Percentiles rank a stretch among this genome's conserved stretches.
phyloP scores from a whole-genome alignment of 2,329 filamentous ascomycete species.

The Diplodia scrobiculata region DNA sequence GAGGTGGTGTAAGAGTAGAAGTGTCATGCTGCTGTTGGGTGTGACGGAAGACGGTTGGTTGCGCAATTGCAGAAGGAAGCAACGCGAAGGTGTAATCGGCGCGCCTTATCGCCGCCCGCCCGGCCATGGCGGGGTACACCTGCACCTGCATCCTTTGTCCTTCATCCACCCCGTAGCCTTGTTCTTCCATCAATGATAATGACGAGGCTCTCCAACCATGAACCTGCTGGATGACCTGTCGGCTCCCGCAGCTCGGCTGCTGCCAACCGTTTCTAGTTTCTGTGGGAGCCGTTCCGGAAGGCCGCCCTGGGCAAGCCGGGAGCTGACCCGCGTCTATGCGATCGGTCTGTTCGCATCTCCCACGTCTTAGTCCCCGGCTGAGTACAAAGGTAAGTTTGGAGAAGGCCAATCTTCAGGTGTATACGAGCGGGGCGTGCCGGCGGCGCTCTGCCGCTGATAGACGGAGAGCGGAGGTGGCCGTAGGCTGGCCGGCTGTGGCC shows the following conservation, averaged over 20 bases:
- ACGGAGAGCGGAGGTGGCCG: constrained; percentile 28
- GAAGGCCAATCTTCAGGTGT: neutral
- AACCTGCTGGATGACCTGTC: neutral
- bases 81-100: constrained; percentile 5
- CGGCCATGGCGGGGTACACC: neutral
- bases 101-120: constrained; percentile 1
- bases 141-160: neutral
- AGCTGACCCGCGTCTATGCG: constrained; percentile 6
- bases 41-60: neutral
- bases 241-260: neutral
- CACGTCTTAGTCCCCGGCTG: neutral
- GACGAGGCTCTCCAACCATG: neutral
- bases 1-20: neutral
- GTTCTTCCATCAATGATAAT: neutral
- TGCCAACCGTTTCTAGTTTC: no score
- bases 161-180: neutral
- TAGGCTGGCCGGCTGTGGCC: constrained; percentile 1
- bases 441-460: constrained; percentile 16
- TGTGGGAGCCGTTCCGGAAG: neutral
- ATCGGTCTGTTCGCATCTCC: neutral
- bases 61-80: neutral
- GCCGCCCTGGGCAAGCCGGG: no score
- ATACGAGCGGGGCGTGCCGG: neutral
- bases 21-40: neutral
- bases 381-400: neutral